Evolutionary conservation across 1,139 yeast species (phyloP).

Genomic region (Hemisphaericaspora xylanilytica): DNA sequence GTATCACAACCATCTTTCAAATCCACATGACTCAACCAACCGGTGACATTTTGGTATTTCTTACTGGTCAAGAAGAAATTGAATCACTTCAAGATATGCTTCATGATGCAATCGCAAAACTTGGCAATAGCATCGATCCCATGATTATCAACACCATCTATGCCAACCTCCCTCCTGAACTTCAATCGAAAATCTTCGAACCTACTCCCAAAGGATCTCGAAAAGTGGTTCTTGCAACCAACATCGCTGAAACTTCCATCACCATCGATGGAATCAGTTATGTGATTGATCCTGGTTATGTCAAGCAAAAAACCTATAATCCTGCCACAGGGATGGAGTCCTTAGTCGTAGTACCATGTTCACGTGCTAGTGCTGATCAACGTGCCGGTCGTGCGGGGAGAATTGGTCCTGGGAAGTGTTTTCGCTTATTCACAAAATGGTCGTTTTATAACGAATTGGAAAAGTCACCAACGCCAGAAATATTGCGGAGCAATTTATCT

Average conservation of each 20-base stretch:
- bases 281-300: constrained; percentile 92
- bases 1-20: constrained; percentile 75
- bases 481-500: constrained; percentile 74
- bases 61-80: constrained; percentile 95
- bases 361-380: constrained; percentile 93
- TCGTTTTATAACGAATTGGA: constrained; percentile 78
- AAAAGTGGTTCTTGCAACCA: constrained; percentile 91
- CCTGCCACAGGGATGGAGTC: constrained; percentile 89
- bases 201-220: constrained; percentile 79
- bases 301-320: constrained; percentile 80
- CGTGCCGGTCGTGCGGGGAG: constrained; percentile 98
- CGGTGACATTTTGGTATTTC: constrained; percentile 88
- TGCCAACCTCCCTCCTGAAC: constrained; percentile 84
- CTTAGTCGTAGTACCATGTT: constrained; percentile 79
- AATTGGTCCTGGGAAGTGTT: constrained; percentile 95
- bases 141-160: constrained; percentile 84
- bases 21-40: constrained; percentile 67
- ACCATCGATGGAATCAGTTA: constrained; percentile 89
- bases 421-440: constrained; percentile 82
- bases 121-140: constrained; percentile 63
- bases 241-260: constrained; percentile 94
- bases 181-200: constrained; percentile 78
- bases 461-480: constrained; percentile 82
- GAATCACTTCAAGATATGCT: constrained; percentile 75
- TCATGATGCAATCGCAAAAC: constrained; percentile 58